Conservation (phyloP, 169 alveolate genomes). For the Plasmodium relictum region DNA sequence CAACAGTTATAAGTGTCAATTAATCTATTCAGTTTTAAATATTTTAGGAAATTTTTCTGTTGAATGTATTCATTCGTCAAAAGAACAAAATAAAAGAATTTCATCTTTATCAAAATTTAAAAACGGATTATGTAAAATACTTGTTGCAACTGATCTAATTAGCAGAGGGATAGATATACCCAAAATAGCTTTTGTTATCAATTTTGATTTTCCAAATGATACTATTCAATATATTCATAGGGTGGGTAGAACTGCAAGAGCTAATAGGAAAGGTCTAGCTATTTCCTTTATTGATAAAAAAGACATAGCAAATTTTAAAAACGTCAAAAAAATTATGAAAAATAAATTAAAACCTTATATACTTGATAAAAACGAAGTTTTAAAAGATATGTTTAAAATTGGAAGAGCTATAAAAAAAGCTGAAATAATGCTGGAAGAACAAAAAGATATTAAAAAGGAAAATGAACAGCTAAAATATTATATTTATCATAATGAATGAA, state of each 20-base stretch:
- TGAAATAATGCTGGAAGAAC: slow-evolving; percentile 29
- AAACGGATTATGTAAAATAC: slow-evolving; percentile 89
- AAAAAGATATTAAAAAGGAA: slow-evolving; percentile 35
- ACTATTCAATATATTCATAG: slow-evolving; percentile 96
- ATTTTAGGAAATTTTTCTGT: slow-evolving; percentile 92
- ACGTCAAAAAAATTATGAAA: slow-evolving; percentile 84
- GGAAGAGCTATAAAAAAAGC: slow-evolving; percentile 87
- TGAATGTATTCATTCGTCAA: slow-evolving; percentile 96
- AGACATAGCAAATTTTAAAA: slow-evolving; percentile 89
- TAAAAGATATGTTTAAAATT: slow-evolving; percentile 92
- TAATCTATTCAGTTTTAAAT: slow-evolving; percentile 92
- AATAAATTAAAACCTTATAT: slow-evolving; percentile 84
- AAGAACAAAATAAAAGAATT: slow-evolving; percentile 94
- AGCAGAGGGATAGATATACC: slow-evolving; percentile 99
- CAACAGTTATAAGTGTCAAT: slow-evolving; percentile 92
- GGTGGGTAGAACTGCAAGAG: slow-evolving; percentile 99
- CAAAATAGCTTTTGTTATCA: slow-evolving; percentile 94
- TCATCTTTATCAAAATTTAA: slow-evolving; percentile 96
- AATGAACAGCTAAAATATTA: slow-evolving; percentile 10
- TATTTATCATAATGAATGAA: slow-evolving; percentile 11
- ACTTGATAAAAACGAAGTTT: slow-evolving; percentile 91
- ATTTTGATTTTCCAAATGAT: slow-evolving; percentile 95
- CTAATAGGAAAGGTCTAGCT: slow-evolving; percentile 96
- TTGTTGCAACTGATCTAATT: slow-evolving; percentile 98
- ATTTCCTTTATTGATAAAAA: slow-evolving; percentile 92